A percentile compares a stretch with the other conserved stretches of the same genome.
Conservation (phyloP, 768 basidiomycete species). For the Gautieria morchelliformis region DNA sequence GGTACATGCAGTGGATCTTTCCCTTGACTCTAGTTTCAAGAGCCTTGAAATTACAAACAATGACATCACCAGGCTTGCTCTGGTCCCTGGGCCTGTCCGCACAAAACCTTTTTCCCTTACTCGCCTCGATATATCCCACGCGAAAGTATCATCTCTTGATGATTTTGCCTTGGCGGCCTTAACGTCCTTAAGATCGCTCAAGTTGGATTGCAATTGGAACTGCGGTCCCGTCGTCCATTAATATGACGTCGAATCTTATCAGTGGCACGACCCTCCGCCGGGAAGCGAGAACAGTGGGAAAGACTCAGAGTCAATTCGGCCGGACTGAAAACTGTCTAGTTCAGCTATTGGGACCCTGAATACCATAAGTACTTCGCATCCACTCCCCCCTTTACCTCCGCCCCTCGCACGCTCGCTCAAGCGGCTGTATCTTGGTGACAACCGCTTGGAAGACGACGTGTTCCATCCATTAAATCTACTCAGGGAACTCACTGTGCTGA, state of each 20-base stretch:
- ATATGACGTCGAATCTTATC: constrained; percentile 83
- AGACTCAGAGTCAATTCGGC: neutral
- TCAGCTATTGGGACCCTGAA: constrained; percentile 12
- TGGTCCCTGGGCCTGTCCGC: constrained; percentile 39
- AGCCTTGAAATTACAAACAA: constrained; percentile 76
- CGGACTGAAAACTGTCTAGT: constrained; percentile 37
- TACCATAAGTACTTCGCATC: constrained; percentile 12
- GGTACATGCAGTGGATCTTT: constrained; percentile 71
- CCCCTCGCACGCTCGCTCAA: constrained; percentile 66
- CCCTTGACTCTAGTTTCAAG: constrained; percentile 54
- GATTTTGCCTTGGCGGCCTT: constrained; percentile 65
- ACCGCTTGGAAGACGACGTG: constrained; percentile 70
- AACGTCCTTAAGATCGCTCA: constrained; percentile 57
- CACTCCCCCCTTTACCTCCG: constrained; percentile 26
- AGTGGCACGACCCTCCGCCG: constrained; percentile 61
- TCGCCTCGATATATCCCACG: constrained; percentile 75
- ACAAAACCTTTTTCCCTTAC: constrained; percentile 51
- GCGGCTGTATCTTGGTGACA: constrained; percentile 83
- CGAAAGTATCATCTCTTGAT: constrained; percentile 79
- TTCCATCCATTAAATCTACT: constrained; percentile 68
- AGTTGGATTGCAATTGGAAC: constrained; percentile 88
- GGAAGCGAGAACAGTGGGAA: neutral
- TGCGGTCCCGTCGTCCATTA: constrained; percentile 69
- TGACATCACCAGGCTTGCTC: constrained; percentile 73
- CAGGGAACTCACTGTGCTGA: constrained; percentile 70